Base-by-base conservation (phyloP, 108 stramenopile genomes). In the Aurantiochytrium sp. region DNA sequence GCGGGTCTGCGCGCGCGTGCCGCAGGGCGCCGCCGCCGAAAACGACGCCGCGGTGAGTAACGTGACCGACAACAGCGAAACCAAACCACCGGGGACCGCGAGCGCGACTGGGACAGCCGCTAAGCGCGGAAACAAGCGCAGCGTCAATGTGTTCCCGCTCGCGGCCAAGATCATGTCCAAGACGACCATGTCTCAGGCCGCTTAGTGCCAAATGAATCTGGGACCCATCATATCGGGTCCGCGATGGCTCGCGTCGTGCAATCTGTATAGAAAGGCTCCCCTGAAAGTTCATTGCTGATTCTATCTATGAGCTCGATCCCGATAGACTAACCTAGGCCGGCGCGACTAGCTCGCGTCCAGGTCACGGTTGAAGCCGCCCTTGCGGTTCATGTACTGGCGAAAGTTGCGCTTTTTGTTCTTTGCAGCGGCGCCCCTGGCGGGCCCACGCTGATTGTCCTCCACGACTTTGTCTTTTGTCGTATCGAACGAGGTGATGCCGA, bases 321-420 rank as follows among this genome's bases (percentile, higher is more conserved):
- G n/a, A n/a, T n/a, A n/a, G n/a, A n/a, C n/a, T n/a, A n/a, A n/a
- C n/a, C n/a, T n/a, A n/a, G n/a, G n/a, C n/a, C n/a, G n/a, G n/a
- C n/a, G n/a, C n/a, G n/a, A n/a, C n/a, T n/a, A n/a, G n/a, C n/a
- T n/a, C n/a, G n/a, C 95, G 68, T 97, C 97, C 87, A 98, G 91
- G n/a, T 95, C 94, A 27, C 96, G 88, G 88, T 98, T 97, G 91
- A 98, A 98, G 39, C 97, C 97, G 85, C 94, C 94, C 89, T 94
- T 96, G 68, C 96, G 91, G 91, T 98, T 98, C 98, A 99, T 99
- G 92, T 99, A 99, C 88, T 99, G 98, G 37, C 98, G 91, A 91
- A 98, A 99, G 88, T 96, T 95, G 36, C 97, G 89, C 41, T 95
- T 95, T 90, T 97, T 96, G 90, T 96, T 95, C 91, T 97, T 97